Evolutionary conservation across 2,329 filamentous ascomycete species (phyloP).

Genomic region (Sclerotinia subarctica): DNA sequence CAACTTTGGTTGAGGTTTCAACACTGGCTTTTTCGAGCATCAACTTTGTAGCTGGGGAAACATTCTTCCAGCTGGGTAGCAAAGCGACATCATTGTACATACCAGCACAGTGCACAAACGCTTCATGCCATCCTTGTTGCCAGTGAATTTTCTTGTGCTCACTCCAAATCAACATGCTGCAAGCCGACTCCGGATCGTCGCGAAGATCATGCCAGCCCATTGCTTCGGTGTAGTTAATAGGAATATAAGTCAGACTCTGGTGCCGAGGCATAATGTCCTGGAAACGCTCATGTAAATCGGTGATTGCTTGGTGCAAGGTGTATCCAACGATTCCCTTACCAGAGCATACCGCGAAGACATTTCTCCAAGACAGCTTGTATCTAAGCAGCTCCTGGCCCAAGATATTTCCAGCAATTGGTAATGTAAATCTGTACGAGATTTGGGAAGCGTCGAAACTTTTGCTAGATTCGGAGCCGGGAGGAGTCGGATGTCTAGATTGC

Average conservation of each 20-base stretch:
- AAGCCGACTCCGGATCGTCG: slow-evolving; percentile 56
- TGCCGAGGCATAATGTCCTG: slow-evolving; percentile 53
- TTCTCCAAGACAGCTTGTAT: slow-evolving; percentile 64
- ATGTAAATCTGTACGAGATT: slow-evolving; percentile 61
- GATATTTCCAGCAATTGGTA: slow-evolving; percentile 53
- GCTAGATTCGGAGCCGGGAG: slow-evolving; percentile 14
- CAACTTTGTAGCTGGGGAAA: slow-evolving; percentile 60
- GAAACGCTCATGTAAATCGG: slow-evolving; percentile 59
- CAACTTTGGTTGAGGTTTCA: slow-evolving; percentile 59
- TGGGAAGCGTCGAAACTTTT: slow-evolving; percentile 36
- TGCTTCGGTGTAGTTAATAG: slow-evolving; percentile 56
- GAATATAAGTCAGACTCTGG: slow-evolving; percentile 38
- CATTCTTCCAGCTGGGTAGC: slow-evolving; percentile 53
- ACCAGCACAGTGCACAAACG: slow-evolving; percentile 64
- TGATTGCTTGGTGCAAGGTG: slow-evolving; percentile 60
- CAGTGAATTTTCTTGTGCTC: slow-evolving; percentile 58
- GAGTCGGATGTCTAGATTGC: background rate
- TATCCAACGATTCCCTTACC: slow-evolving; percentile 62
- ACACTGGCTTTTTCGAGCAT: slow-evolving; percentile 60
- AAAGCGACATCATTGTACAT: slow-evolving; percentile 54
- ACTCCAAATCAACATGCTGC: slow-evolving; percentile 62
- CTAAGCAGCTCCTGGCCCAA: slow-evolving; percentile 49
- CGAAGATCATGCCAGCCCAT: slow-evolving; percentile 63
- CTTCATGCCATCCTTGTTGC: slow-evolving; percentile 65
- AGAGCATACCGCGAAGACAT: slow-evolving; percentile 64